Conservation (phyloP, 2,329 filamentous ascomycete species). For the Alternaria dauci region DNA sequence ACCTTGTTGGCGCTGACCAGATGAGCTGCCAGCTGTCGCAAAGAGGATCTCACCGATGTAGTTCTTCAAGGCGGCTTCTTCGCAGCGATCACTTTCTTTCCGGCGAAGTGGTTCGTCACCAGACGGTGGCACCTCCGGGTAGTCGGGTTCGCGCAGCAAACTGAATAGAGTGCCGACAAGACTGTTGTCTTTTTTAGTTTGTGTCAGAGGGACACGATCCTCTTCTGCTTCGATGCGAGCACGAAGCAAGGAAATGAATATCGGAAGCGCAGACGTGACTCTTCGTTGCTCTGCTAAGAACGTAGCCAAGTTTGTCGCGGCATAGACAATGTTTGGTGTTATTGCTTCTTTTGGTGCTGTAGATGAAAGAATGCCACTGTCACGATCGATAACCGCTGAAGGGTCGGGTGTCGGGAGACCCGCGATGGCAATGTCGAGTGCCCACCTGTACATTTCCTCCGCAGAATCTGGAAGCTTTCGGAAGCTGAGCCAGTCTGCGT, state of each 20-base stretch:
- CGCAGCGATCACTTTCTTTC: slow-evolving; percentile 72
- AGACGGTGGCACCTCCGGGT: slow-evolving; percentile 74
- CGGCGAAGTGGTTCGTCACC: slow-evolving; percentile 74
- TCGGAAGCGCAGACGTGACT: slow-evolving; percentile 75
- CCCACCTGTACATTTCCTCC: slow-evolving; percentile 76
- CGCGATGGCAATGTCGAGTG: slow-evolving; percentile 74
- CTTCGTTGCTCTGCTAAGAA: slow-evolving; percentile 77
- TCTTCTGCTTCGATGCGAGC: slow-evolving; percentile 70
- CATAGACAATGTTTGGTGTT: slow-evolving; percentile 76
- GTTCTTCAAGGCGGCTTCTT: slow-evolving; percentile 84
- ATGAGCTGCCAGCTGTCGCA: slow-evolving; percentile 63
- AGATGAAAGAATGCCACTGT: slow-evolving; percentile 69
- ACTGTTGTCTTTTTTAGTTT: slow-evolving; percentile 34
- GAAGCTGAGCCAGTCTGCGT: slow-evolving; percentile 85
- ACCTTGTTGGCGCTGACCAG: slow-evolving; percentile 64
- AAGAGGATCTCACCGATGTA: slow-evolving; percentile 96
- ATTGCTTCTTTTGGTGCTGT: slow-evolving; percentile 60
- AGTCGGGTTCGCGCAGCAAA: slow-evolving; percentile 62
- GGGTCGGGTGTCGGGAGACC: slow-evolving; percentile 57
- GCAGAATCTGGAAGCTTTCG: slow-evolving; percentile 73
- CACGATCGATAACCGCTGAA: slow-evolving; percentile 64
- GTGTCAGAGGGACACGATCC: slow-evolving; percentile 37
- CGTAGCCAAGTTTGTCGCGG: slow-evolving; percentile 79
- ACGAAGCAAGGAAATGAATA: slow-evolving; percentile 84
- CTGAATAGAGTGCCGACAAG: slow-evolving; percentile 39